Evolutionary conservation across 106 monocot species (phyloP).

Genomic region (Vanilla planifolia): DNA sequence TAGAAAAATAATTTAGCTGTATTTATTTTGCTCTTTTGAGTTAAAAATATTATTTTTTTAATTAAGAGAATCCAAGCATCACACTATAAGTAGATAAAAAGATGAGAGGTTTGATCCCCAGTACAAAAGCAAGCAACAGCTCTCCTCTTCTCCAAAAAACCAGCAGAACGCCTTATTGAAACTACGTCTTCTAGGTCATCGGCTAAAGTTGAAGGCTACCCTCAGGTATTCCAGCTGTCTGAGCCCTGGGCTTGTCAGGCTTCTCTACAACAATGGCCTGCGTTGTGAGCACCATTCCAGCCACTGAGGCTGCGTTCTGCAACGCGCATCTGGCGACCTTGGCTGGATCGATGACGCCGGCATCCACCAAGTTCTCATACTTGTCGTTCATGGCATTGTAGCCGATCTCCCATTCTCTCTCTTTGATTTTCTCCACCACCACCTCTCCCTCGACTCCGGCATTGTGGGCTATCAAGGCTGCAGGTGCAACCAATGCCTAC

Average conservation of each 20-base stretch:
- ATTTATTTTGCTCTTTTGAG: too few species aligned
- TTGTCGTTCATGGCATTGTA: conserved; percentile 82
- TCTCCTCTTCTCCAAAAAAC: too few species aligned
- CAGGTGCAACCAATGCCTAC: conserved; percentile 68
- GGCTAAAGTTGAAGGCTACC: not conserved
- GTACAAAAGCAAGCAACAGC: too few species aligned
- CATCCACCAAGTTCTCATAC: conserved; percentile 73
- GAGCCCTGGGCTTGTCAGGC: conserved; percentile 46
- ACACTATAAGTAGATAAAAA: too few species aligned
- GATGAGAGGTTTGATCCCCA: too few species aligned
- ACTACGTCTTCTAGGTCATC: too few species aligned
- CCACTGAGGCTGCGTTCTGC: conserved; percentile 79
- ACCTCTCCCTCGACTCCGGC: conserved; percentile 90
- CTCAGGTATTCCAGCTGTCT: conserved; percentile 10
- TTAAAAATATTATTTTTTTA: too few species aligned
- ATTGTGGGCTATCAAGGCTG: conserved; percentile 76
- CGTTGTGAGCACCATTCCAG: conserved; percentile 77
- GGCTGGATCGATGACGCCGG: conserved; percentile 78
- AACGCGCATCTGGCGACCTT: conserved; percentile 80
- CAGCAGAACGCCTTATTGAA: too few species aligned
- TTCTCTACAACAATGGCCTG: conserved; percentile 90
- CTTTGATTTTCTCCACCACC: conserved; percentile 82
- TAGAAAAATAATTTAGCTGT: too few species aligned
- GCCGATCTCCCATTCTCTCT: conserved; percentile 60
- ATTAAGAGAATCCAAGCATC: too few species aligned